Percentiles rank a stretch among this genome's conserved stretches.
phyloP scores from a whole-genome alignment of 768 basidiomycete species.

The Auricularia heimuer region DNA sequence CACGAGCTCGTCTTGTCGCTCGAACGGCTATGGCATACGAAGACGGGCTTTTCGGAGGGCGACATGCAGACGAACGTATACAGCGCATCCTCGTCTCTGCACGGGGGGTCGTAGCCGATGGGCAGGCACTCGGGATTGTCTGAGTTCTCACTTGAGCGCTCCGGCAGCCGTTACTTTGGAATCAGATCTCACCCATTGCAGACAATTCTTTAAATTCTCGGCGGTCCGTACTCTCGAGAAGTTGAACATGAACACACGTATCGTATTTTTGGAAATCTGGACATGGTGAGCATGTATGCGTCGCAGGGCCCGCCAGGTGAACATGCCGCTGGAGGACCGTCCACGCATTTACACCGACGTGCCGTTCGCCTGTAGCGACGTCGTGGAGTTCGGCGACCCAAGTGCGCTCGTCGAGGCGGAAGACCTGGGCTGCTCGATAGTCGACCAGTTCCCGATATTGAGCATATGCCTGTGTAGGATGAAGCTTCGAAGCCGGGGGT shows the following conservation, averaged over 20 bases:
- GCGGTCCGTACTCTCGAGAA: background rate
- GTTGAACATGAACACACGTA: background rate
- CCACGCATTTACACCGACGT: background rate
- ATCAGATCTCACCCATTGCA: no score
- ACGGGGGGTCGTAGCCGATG: no score
- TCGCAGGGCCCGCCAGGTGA: background rate
- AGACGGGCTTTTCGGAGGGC: no score
- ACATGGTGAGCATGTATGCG: background rate
- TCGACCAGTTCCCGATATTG: background rate
- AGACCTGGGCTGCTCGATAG: background rate
- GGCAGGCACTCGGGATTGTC: no score
- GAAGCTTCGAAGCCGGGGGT: background rate
- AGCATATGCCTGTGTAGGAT: background rate
- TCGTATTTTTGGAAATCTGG: background rate
- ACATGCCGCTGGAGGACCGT: background rate
- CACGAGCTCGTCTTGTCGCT: no score
- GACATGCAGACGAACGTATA: no score
- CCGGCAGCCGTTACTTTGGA: no score
- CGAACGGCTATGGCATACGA: no score
- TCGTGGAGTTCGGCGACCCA: background rate
- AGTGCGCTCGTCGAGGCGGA: background rate
- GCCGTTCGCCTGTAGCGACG: background rate
- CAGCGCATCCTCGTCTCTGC: no score
- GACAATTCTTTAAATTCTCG: no score
- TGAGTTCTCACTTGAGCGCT: no score